Base-by-base conservation (phyloP, 768 basidiomycete genomes). In the Rhodocollybia butyracea region DNA sequence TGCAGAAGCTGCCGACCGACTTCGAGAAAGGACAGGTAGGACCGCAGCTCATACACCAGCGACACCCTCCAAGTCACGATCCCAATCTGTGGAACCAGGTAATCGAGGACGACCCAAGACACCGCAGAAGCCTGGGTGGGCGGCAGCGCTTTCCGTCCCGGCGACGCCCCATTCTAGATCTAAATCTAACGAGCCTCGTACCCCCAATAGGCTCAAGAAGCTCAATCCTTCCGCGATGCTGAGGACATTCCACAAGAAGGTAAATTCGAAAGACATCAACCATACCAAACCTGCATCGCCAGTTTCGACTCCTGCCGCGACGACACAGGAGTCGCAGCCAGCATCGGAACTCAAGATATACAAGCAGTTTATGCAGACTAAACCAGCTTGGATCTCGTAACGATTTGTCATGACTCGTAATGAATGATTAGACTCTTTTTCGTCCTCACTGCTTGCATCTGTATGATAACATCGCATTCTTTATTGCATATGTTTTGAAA, bases 281-380 rank as follows among this genome's bases (percentile, higher is more conserved):
- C 6, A 24, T 38, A 24, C 31, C 24, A 24, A 24, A 11, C 48
- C 15, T 50, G 2, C 36, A 3, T 32, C 22, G 12, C 22, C 48
- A 15, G 24, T 21, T 19, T 12, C 12, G 26, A 24, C 32, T 50
- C 21, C 32, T 6, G 2, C 48, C 26, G 13, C 11, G 3, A 34
- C 10, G 15, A 19, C 47, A 10, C 8, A 38, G 32, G 34, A 7
- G 38, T 31, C 13, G 5, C 19, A 19, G 1, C 32, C 34, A 11
- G 19, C 34, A 13, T 34, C 48, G 13, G 48, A 50, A 22, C 27
- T 50, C 11, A 50, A 50, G 34, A 50, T 50, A 26, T 50, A 50
- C 22, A 50, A 50, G 26, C 48, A 50, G 21, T 50, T 50, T 26
- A 50, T 50, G 48, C 32, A 38, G 48, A 50, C 34, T 31, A 50